Evolutionary conservation across 2,329 filamentous ascomycete species (phyloP), one percentile per base, ranked within the genome.

Genomic region (Onygenales sp.): DNA sequence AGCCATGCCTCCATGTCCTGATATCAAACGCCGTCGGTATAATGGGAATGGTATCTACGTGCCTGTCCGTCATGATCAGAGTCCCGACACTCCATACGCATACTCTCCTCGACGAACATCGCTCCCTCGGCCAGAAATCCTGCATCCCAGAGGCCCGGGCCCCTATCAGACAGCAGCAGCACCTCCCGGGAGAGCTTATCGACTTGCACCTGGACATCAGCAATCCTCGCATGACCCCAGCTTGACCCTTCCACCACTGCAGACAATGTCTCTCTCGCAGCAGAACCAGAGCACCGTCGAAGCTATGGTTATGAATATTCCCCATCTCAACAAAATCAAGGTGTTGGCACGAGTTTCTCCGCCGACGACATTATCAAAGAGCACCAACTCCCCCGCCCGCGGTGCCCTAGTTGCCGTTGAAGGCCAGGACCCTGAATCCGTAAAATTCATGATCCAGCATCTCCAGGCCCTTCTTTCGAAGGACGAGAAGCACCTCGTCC

Each of bases 381-480:
- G 38, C 9, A 27, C 58, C 8, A 54, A 48, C 14, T 55, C 60
- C 5, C 75, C 62, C 60, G 73, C 75, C 6, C 81, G 90, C n/a
- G 91, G 92, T 0, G 81, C 87, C 0, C 80, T 96, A 39, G 84
- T 97, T 57, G 86, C 88, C 0, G 74, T 97, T 32, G 92, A 97
- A 68, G 91, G 91, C 0, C 78, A 85, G 14, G 80, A 85, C 54
- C 67, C 73, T 1, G 75, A 79, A 8, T 80, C 87, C 3, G 83
- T 88, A 3, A 72, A 77, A 2, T 78, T 80, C 14, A 80, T 95
- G 17, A 78, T 86, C 52, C 75, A 77, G 36, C 85, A 84, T 60
- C 74, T 95, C 62, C 76, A 72, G 54, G 75, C 71, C 54, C 72
- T 72, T 43, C 67, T 85, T 45, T 69, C 69, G 47, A 78, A 75